A percentile compares a stretch with the other conserved stretches of the same genome.
These are phyloP conservation scores for Pholiota microspora DNA, from an alignment of 768 basidiomycete genomes.

Conservation along the genomic window DNA sequence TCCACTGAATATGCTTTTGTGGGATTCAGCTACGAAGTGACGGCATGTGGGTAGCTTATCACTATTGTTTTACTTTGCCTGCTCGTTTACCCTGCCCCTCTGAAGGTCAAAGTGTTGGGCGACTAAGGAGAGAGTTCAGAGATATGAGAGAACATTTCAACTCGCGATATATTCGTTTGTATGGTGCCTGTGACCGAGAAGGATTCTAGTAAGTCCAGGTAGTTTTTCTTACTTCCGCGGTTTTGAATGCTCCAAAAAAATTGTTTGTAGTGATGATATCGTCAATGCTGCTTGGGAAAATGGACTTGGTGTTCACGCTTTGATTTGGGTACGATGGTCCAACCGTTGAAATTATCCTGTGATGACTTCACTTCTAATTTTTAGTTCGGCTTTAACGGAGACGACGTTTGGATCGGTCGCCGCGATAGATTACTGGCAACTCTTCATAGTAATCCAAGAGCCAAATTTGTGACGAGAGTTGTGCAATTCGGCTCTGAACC, in stretches of 20 bases:
- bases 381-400: constrained; percentile 36
- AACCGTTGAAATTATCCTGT: not conserved
- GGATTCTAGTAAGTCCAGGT: constrained; percentile 31
- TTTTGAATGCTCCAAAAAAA: not conserved
- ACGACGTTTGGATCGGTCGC: constrained; percentile 42
- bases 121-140: constrained; percentile 47
- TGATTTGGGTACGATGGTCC: constrained; percentile 50
- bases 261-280: constrained; percentile 37
- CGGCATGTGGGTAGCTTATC: constrained; percentile 39
- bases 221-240: not conserved
- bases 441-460: constrained; percentile 47
- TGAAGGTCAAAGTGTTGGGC: constrained; percentile 45
- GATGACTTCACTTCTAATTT: not conserved
- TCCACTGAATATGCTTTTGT: constrained; percentile 60
- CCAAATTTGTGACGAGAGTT: constrained; percentile 51
- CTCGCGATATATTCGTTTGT: constrained; percentile 52
- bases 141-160: constrained; percentile 51
- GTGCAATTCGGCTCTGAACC: constrained; percentile 63
- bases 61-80: not conserved
- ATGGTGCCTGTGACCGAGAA: constrained; percentile 33
- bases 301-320: constrained; percentile 54
- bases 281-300: constrained; percentile 55
- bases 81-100: not conserved
- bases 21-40: constrained; percentile 65
- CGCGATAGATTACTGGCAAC: constrained; percentile 41